These are phyloP conservation scores for Suhomyces sp. DNA, from an alignment of 805 yeast species.

Conservation along the genomic window DNA sequence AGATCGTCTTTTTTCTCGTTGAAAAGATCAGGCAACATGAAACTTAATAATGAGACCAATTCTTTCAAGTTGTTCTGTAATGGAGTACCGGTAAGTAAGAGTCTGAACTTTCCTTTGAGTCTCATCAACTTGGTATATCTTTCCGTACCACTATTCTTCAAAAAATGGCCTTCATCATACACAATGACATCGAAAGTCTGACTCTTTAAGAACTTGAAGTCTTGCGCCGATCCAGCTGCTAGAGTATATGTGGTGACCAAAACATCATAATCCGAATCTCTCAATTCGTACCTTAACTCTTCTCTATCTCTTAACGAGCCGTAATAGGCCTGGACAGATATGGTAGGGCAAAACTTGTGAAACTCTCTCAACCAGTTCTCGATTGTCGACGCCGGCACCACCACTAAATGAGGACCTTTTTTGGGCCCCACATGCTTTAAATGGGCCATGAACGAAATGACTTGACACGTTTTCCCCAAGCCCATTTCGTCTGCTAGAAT, in stretches of 20 bases:
- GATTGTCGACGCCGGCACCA: slow-evolving; percentile 93
- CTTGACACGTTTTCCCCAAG: slow-evolving; percentile 94
- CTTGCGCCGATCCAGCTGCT: slow-evolving; percentile 84
- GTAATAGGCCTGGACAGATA: slow-evolving; percentile 88
- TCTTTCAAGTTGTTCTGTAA: slow-evolving; percentile 90
- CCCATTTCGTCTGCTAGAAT: slow-evolving; percentile 99
- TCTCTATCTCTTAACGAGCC: slow-evolving; percentile 85
- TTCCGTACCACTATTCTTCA: slow-evolving; percentile 85
- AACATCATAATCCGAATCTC: slow-evolving; percentile 68
- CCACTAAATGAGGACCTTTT: slow-evolving; percentile 83
- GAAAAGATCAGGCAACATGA: slow-evolving; percentile 83
- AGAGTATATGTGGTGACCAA: slow-evolving; percentile 90
- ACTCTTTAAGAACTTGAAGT: slow-evolving; percentile 71
- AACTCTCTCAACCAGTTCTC: slow-evolving; percentile 98
- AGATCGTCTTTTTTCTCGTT: slow-evolving; percentile 79
- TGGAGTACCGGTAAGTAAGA: slow-evolving; percentile 94
- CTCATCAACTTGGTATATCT: slow-evolving; percentile 85
- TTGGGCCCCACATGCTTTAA: slow-evolving; percentile 59
- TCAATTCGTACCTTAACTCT: slow-evolving; percentile 70
- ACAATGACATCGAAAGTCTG: slow-evolving; percentile 83
- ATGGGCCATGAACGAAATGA: slow-evolving; percentile 85
- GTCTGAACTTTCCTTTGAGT: slow-evolving; percentile 76
- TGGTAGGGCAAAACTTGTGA: slow-evolving; percentile 76
- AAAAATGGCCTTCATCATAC: slow-evolving; percentile 97
- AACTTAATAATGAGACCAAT: slow-evolving; percentile 83